Base-by-base conservation (phyloP, 1,284 basidiomycete genomes). In the Sanghuangporus baumii region DNA sequence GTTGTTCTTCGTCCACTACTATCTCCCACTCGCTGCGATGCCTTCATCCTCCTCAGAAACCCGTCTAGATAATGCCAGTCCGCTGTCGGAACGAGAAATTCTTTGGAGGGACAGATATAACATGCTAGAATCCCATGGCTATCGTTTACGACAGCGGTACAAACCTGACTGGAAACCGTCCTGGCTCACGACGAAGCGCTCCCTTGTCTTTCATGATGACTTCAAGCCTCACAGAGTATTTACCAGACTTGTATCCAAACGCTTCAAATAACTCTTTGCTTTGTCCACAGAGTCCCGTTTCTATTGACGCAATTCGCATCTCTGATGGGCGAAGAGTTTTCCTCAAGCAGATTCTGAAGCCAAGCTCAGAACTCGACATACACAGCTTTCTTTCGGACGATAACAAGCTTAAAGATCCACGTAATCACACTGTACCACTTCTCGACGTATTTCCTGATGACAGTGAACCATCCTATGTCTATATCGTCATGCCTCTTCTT, bases 151-250 rank as follows among this genome's bases (percentile, higher is more conserved):
- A 5, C 69, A 66, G 20, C 61, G 69, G 23, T 68, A 64, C 63
- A 55, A 54, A 18, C 68, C 69, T 0, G 63, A 48, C 6, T 71
- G 69, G 69, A 61, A 26, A 1, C 69, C 69, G 6, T 68, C 69
- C 2, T 71, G 69, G 69, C 55, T 55, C 3, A 68, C 60, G 0
- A n/a, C 40, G 0, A 41, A 55, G 2, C 51, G 65, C 37, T 61
- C 64, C 26, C 37, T 41, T 7, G 23, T 14, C 16, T 68, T 61
- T 11, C 69, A 71, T 54, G 69, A 71, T 11, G 12, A 23, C 9
- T 14, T 34, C 9, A 14, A 36, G 7, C 12, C 40, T 11, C 23
- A 52, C 51, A 11, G 9, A 2, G 51, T 52, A 50, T 20, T 47
- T 46, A 9, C n/a, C 47, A 36, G 54, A 12, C 12, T 43, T 43